Evolutionary conservation across 2,329 filamentous ascomycete genomes (phyloP).

Genomic region (Hymenotorrendiella dingleyae): DNA sequence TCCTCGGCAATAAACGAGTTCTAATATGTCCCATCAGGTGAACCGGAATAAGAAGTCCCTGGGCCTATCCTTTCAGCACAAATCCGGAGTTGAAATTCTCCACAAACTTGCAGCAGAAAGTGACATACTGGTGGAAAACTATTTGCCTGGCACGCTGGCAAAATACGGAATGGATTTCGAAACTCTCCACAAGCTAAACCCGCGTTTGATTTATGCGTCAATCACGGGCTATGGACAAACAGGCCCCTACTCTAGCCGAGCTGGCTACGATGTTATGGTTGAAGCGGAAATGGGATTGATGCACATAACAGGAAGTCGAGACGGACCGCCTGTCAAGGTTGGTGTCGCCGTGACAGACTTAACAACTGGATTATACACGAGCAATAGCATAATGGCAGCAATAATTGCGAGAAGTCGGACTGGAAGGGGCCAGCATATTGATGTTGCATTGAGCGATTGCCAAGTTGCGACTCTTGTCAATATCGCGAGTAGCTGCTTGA

Average conservation of each 20-base stretch:
- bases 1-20: neutral
- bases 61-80: conserved; percentile 82
- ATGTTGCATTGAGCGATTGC: conserved; percentile 86
- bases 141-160: conserved; percentile 79
- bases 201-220: conserved; percentile 83
- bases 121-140: conserved; percentile 95
- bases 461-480: conserved; percentile 94
- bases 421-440: conserved; percentile 83
- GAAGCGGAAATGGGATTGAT: conserved; percentile 97
- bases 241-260: conserved; percentile 78
- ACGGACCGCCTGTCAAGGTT: conserved; percentile 92
- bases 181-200: conserved; percentile 74
- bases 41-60: conserved; percentile 98
- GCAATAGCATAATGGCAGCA: conserved; percentile 92
- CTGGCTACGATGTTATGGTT: conserved; percentile 99
- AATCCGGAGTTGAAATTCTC: conserved; percentile 76
- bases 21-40: conserved; percentile 47
- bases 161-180: conserved; percentile 91
- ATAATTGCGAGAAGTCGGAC: conserved; percentile 69
- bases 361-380: conserved; percentile 91
- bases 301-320: conserved; percentile 90
- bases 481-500: conserved; percentile 84
- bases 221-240: conserved; percentile 97
- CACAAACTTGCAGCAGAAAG: conserved; percentile 78
- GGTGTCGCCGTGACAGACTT: conserved; percentile 95